A percentile compares a stretch with the other conserved stretches of the same genome.
These are phyloP conservation scores for Colletotrichum zoysiae DNA, from an alignment of 2,329 filamentous ascomycete species.

Conservation along the genomic window DNA sequence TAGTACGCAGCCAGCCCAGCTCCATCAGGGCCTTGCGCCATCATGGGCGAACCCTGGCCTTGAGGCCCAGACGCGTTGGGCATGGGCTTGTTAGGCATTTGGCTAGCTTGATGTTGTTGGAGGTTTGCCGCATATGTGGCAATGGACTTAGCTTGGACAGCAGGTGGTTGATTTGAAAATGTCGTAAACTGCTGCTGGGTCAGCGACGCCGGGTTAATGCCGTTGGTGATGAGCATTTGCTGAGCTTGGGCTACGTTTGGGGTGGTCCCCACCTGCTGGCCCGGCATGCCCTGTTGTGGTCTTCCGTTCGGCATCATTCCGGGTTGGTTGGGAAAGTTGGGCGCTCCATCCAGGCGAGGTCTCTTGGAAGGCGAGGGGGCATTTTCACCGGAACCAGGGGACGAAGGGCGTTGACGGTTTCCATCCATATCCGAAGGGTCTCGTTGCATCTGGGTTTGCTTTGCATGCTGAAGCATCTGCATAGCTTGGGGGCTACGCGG, in stretches of 20 bases:
- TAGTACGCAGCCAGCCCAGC: slow-evolving; percentile 70
- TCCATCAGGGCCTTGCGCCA: slow-evolving; percentile 77
- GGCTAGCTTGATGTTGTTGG: slow-evolving; percentile 82
- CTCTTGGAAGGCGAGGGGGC: slow-evolving; percentile 94
- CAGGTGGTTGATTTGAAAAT: slow-evolving; percentile 66
- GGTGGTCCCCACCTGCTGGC: slow-evolving; percentile 73
- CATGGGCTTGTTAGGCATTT: slow-evolving; percentile 86
- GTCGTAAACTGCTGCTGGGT: slow-evolving; percentile 81
- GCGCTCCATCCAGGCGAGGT: slow-evolving; percentile 78
- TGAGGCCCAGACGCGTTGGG: slow-evolving; percentile 77
- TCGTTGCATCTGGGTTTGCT: slow-evolving; percentile 86
- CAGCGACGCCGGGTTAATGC: slow-evolving; percentile 81
- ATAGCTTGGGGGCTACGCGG: slow-evolving; percentile 73
- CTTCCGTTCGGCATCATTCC: slow-evolving; percentile 81
- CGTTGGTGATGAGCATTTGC: slow-evolving; percentile 74
- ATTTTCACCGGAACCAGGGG: slow-evolving; percentile 86
- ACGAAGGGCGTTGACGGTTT: slow-evolving; percentile 83
- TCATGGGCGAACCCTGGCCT: slow-evolving; percentile 86
- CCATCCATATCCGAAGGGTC: slow-evolving; percentile 90
- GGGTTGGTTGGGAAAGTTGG: slow-evolving; percentile 78
- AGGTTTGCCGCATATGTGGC: slow-evolving; percentile 89
- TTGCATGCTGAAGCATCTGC: slow-evolving; percentile 77
- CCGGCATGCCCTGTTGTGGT: slow-evolving; percentile 77
- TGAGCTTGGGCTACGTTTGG: slow-evolving; percentile 65
- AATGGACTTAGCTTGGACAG: slow-evolving; percentile 84